Evolutionary conservation across 2,329 filamentous ascomycete species (phyloP), one percentile per base, ranked within the genome.

Genomic region (Epichloe gansuensis): DNA sequence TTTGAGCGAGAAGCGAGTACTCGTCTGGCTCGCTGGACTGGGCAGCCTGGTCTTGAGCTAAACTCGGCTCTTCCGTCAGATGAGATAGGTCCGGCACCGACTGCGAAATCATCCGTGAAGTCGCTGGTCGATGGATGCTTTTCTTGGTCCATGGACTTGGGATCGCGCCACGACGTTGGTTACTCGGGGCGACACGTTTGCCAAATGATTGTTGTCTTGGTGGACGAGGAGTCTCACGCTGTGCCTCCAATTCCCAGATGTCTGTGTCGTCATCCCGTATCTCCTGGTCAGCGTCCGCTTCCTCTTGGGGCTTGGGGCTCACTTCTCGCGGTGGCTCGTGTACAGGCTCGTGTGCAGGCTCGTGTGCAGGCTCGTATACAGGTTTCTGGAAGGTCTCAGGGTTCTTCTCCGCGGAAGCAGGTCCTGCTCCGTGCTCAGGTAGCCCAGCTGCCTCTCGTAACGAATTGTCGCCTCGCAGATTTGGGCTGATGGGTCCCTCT

Each of bases 201-300:
- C 61, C 63, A 41, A 68, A 67, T 1, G 64, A 59, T 43, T 62
- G 63, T 25, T 66, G 60, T n/a, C 58, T 59, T 37, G 57, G 50
- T 23, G 64, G 58, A 5, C 57, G 62, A 9, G 74, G 72, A 1
- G 70, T 69, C 6, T 69, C 66, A 12, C 78, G 72, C 51, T 73
- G 69, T 11, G 78, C 78, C 60, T 82, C 79, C 25, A 80, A 60
- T 35, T 76, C 78, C 78, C 78, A 82, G 11, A 82, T 70, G 56
- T 82, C 68, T 11, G 73, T 74, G 3, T 72, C 71, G n/a, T 74
- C 73, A 28, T 69, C 69, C 28, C 46, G 50, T 11, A 52, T 57
- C 12, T 58, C 61, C 47, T 60, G 46, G 7, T 59, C 55, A 2
- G 57, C 54, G 2, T 55, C 57, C 13, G 42, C 13, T 13, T 37